Conservation (phyloP, 1,139 yeast species). For the Lodderomyces oxycetoniae region DNA sequence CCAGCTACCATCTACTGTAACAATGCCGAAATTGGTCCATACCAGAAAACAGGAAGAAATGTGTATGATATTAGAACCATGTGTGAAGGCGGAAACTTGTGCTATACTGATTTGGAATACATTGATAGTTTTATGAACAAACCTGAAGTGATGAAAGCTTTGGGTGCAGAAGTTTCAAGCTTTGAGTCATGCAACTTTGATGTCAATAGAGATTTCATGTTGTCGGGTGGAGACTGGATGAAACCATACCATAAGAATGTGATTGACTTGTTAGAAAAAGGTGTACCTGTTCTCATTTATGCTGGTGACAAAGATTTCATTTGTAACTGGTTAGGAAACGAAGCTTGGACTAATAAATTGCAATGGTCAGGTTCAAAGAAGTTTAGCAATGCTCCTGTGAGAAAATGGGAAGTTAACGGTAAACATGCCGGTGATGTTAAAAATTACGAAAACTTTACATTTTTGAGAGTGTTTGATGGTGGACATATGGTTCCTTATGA, state of each 20-base stretch:
- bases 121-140: conserved; percentile 34
- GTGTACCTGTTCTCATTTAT: conserved; percentile 66
- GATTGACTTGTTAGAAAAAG: conserved; percentile 50
- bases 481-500: conserved; percentile 52
- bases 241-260: conserved; percentile 74
- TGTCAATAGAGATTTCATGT: conserved; percentile 73
- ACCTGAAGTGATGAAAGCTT: conserved; percentile 54
- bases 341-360: conserved; percentile 71
- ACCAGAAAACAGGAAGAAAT: conserved; percentile 84
- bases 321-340: conserved; percentile 84
- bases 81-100: conserved; percentile 75
- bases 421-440: conserved; percentile 44
- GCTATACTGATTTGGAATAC: conserved; percentile 48
- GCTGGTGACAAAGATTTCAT: conserved; percentile 87
- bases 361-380: conserved; percentile 61
- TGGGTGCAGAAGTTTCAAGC: conserved; percentile 87
- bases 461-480: conserved; percentile 44
- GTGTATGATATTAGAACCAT: conserved; percentile 88
- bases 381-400: conserved; percentile 41
- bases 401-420: conserved; percentile 37
- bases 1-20: conserved; percentile 93
- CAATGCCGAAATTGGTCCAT: conserved; percentile 82
- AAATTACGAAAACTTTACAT: conserved; percentile 43
- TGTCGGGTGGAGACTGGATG: conserved; percentile 85
- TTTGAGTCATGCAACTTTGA: conserved; percentile 86